Conservation (phyloP, 768 basidiomycete species). For the Calocera cornea region DNA sequence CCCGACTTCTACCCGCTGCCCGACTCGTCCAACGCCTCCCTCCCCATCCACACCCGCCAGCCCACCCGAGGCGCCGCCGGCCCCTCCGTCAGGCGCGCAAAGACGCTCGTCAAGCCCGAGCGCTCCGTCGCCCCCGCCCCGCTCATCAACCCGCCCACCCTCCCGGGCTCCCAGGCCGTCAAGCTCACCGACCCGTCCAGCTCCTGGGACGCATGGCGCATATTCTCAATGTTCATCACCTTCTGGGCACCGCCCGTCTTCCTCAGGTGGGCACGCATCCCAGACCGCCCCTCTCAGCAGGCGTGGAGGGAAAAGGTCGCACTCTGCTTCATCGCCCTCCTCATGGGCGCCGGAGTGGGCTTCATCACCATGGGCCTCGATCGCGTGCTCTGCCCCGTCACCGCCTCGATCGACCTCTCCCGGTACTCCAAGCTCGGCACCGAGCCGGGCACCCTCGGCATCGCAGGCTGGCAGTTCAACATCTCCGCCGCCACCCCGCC, state of each 20-base stretch:
- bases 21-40: slow-evolving; percentile 17
- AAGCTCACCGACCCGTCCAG: slow-evolving; percentile 14
- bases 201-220: slow-evolving; percentile 54
- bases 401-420: slow-evolving; percentile 32
- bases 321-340: slow-evolving; percentile 69
- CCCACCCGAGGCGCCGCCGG: slow-evolving; percentile 31
- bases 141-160: slow-evolving; percentile 70
- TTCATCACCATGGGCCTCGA: slow-evolving; percentile 93
- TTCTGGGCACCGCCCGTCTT: slow-evolving; percentile 83
- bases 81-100: slow-evolving; percentile 66
- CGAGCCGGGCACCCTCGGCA: slow-evolving; percentile 48
- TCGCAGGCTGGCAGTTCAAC: slow-evolving; percentile 69
- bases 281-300: slow-evolving; percentile 57
- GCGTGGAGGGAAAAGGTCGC: slow-evolving; percentile 98
- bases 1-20: slow-evolving; percentile 1
- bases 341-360: slow-evolving; percentile 68
- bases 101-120: slow-evolving; percentile 94
- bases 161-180: slow-evolving; percentile 29
- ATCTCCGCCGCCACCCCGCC: slow-evolving; percentile 39
- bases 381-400: slow-evolving; percentile 72
- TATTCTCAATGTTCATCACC: slow-evolving; percentile 65
- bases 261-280: slow-evolving; percentile 32
- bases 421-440: slow-evolving; percentile 40
- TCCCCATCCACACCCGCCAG: slow-evolving; percentile 54
- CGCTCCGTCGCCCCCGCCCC: slow-evolving; percentile 86